Conservation (phyloP, 768 basidiomycete genomes). For the Amanita pallidorosea region DNA sequence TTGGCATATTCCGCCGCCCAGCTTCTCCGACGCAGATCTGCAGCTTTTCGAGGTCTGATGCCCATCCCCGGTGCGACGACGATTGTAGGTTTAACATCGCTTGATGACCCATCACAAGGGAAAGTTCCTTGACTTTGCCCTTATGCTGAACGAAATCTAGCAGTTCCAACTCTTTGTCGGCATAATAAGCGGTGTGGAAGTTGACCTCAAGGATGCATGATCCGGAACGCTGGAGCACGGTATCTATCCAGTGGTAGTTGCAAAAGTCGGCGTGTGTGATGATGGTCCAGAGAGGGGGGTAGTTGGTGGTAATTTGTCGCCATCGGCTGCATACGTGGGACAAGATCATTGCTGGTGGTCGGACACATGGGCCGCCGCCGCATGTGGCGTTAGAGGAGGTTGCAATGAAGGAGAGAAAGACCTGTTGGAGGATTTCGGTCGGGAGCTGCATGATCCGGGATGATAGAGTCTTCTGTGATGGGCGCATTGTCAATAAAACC, state of each 20-base stretch:
- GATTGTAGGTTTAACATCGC: neutral
- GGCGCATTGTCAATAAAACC: neutral
- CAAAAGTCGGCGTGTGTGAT: neutral
- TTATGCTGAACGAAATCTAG: neutral
- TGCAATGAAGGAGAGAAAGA: neutral
- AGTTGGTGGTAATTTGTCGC: neutral
- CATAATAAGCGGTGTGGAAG: neutral
- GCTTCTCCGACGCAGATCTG: neutral
- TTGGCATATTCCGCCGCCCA: neutral
- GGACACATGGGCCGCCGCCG: neutral
- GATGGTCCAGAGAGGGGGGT: neutral
- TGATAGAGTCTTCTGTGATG: neutral
- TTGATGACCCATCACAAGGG: neutral
- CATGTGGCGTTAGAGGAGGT: neutral
- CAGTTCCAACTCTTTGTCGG: neutral
- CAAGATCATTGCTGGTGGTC: neutral
- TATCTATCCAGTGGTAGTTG: neutral
- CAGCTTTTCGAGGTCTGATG: neutral
- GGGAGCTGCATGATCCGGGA: neutral
- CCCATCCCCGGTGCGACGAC: neutral
- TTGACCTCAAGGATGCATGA: neutral
- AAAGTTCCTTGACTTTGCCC: neutral
- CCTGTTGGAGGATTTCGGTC: neutral
- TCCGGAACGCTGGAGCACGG: neutral
- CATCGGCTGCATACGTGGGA: conserved; percentile 4